Percentiles rank a stretch among this genome's conserved stretches.
Conservation (phyloP, 1,284 basidiomycete genomes). For the Marasmius oreades region DNA sequence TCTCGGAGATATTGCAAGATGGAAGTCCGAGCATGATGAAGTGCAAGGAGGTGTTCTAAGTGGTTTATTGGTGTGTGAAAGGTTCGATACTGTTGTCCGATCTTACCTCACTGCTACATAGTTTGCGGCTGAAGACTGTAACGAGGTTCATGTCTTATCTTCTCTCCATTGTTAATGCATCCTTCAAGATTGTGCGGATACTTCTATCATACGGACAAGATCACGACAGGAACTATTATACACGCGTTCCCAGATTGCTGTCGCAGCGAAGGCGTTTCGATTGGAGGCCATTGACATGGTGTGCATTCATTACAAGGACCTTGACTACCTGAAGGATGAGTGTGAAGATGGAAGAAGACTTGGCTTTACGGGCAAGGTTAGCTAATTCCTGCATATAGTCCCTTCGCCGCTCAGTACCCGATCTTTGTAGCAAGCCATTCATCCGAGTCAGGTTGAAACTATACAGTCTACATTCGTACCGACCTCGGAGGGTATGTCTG, state of each 20-base stretch:
- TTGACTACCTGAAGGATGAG: conserved; percentile 68
- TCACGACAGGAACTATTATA: conserved; percentile 78
- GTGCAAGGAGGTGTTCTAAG: conserved; percentile 45
- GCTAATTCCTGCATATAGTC: conserved; percentile 8
- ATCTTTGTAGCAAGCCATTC: conserved; percentile 85
- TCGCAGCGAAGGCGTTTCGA: conserved; percentile 81
- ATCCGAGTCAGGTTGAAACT: conserved; percentile 79
- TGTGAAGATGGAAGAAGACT: conserved; percentile 74
- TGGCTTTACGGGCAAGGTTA: conserved; percentile 85
- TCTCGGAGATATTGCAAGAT: conserved; percentile 59
- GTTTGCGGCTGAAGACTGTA: conserved; percentile 93
- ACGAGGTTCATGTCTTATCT: conserved; percentile 19
- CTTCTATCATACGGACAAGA: conserved; percentile 77
- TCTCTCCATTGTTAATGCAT: neutral
- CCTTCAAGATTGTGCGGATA: conserved; percentile 77
- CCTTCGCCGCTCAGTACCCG: conserved; percentile 6
- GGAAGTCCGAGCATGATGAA: conserved; percentile 47
- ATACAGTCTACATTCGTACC: conserved; percentile 85
- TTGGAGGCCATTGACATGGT: conserved; percentile 91
- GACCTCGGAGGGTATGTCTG: conserved; percentile 54
- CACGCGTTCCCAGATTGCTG: conserved; percentile 82
- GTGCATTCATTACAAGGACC: conserved; percentile 86
- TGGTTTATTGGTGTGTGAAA: conserved; percentile 50
- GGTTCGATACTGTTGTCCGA: conserved; percentile 1
- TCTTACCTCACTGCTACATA: conserved; percentile 25